Percentiles rank a stretch among this genome's conserved stretches.
Conservation (phyloP, 2,329 filamentous ascomycete genomes). For the Nothomitra cinnamomea region DNA sequence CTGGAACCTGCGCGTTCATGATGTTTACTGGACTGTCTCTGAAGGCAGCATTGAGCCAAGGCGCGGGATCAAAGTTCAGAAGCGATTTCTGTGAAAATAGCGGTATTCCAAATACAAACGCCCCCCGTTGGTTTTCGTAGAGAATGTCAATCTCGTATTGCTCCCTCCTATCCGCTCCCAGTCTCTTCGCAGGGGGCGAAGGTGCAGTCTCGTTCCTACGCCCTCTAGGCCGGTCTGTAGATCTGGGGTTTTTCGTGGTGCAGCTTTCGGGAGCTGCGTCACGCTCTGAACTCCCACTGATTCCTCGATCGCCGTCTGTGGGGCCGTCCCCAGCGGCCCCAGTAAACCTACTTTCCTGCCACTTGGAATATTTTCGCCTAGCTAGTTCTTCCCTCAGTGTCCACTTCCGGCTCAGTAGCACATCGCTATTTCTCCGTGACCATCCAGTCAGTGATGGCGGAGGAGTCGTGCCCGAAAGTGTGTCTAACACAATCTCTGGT, state of each 20-base stretch:
- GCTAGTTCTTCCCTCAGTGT: conserved; percentile 21
- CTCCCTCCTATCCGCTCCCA: background rate
- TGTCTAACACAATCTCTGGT: background rate
- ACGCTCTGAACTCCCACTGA: background rate
- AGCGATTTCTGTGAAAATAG: conserved; percentile 80
- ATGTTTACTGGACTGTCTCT: conserved; percentile 49
- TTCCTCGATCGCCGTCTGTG: background rate
- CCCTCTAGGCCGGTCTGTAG: background rate
- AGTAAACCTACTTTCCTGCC: conserved; percentile 31
- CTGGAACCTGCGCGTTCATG: conserved; percentile 76
- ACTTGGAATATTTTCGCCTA: conserved; percentile 30
- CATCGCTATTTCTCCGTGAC: background rate
- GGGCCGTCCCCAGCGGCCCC: background rate
- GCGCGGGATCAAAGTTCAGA: conserved; percentile 65
- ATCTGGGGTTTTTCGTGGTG: background rate
- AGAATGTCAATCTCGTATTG: conserved; percentile 58
- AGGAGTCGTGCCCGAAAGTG: background rate
- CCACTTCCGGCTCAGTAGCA: conserved; percentile 2
- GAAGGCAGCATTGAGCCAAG: conserved; percentile 61
- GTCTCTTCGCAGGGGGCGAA: background rate
- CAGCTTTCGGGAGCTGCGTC: background rate
- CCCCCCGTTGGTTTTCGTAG: conserved; percentile 89
- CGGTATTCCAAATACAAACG: conserved; percentile 73
- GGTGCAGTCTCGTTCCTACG: background rate
- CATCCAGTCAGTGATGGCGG: background rate